Evolutionary conservation across 2,329 filamentous ascomycete species (phyloP).

Genomic region (Stemphylium vesicarium): DNA sequence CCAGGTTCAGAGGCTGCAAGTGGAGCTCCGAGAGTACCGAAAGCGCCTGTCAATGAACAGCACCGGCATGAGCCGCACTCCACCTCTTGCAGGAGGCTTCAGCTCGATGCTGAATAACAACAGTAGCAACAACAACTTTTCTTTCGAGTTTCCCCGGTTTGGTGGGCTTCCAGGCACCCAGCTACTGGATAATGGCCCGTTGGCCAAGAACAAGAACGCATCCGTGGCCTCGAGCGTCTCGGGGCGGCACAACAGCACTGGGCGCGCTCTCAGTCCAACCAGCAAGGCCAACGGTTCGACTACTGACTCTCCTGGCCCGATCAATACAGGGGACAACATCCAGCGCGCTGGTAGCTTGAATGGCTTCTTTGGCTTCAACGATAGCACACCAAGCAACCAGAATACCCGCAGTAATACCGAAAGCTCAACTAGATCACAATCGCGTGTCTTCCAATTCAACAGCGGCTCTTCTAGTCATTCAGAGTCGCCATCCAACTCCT

Average conservation of each 20-base stretch:
- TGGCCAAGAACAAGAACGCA: slow-evolving; percentile 40
- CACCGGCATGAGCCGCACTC: slow-evolving; percentile 55
- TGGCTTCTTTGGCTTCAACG: slow-evolving; percentile 33
- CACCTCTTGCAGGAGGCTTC: slow-evolving; percentile 53
- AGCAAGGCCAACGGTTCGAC: slow-evolving; percentile 34
- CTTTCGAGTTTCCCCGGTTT: slow-evolving; percentile 96
- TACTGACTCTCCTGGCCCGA: slow-evolving; percentile 35
- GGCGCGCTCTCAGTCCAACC: slow-evolving; percentile 47
- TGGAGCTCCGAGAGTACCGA: slow-evolving; percentile 87
- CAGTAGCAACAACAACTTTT: slow-evolving; percentile 78
- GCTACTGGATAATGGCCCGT: slow-evolving; percentile 58
- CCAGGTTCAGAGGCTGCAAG: slow-evolving; percentile 86
- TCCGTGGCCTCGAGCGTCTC: slow-evolving; percentile 31
- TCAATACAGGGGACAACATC: slow-evolving; percentile 44
- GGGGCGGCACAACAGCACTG: slow-evolving; percentile 43
- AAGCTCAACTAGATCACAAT: slow-evolving; percentile 50
- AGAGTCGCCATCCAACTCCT: slow-evolving; percentile 60
- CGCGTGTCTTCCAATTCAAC: slow-evolving; percentile 60
- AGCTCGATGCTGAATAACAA: slow-evolving; percentile 59
- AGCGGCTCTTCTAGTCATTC: slow-evolving; percentile 55
- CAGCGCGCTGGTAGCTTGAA: slow-evolving; percentile 45
- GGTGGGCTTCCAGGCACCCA: slow-evolving; percentile 70
- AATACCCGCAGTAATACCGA: slow-evolving; percentile 48
- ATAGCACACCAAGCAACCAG: slow-evolving; percentile 13
- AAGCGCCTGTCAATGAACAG: slow-evolving; percentile 75